phyloP scores from a whole-genome alignment of 192 early-diverging fungal species.

The Allomyces macrogynus region DNA sequence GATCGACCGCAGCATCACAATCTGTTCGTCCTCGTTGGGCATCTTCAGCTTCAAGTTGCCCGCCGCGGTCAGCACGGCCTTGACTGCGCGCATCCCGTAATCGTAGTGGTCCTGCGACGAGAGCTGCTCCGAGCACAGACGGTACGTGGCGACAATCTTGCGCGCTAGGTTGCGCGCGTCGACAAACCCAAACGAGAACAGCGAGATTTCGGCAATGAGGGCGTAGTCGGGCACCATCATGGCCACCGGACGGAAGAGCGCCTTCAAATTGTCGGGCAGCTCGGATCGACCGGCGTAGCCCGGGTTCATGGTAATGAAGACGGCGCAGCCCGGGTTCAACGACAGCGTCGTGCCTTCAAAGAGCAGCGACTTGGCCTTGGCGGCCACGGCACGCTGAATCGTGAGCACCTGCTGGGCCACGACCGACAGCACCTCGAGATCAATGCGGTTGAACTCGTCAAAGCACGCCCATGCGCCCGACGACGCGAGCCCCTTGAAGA shows the following conservation, averaged over 20 bases:
- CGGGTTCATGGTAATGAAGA: constrained; percentile 98
- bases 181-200: constrained; percentile 98
- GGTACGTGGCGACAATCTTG: constrained; percentile 96
- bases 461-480: constrained; percentile 99
- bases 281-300: constrained; percentile 97
- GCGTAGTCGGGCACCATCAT: constrained; percentile 97
- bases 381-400: constrained; percentile 81
- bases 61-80: constrained; percentile 92
- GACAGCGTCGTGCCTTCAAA: constrained; percentile 34
- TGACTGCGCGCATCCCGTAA: constrained; percentile 93
- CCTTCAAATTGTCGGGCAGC: constrained; percentile 95
- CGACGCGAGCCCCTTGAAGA: constrained; percentile 94
- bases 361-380: not conserved
- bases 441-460: constrained; percentile 98
- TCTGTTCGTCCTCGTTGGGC: constrained; percentile 22
- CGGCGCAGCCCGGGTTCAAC: constrained; percentile 76
- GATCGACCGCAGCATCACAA: constrained; percentile 80
- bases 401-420: constrained; percentile 99
- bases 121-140: constrained; percentile 81
- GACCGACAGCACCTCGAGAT: constrained; percentile 91
- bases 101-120: constrained; percentile 96
- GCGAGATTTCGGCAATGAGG: constrained; percentile 97
- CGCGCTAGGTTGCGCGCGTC: constrained; percentile 78
- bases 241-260: constrained; percentile 93
- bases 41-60: constrained; percentile 90